phyloP scores from a whole-genome alignment of 345 rosid genomes.

The Populus ilicifolia region DNA sequence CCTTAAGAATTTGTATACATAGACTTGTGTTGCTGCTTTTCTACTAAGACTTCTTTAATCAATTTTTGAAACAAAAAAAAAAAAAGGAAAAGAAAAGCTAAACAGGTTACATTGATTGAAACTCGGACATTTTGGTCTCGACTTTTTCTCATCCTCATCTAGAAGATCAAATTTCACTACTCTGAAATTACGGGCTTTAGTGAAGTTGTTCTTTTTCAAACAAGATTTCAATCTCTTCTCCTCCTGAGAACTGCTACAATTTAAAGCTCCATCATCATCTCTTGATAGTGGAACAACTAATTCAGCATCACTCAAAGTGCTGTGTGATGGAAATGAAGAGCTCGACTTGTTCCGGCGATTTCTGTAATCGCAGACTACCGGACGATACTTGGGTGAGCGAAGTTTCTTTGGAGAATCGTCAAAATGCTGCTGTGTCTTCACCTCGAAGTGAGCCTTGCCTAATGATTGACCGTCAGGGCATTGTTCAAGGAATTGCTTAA shows the following conservation, averaged over 20 bases:
- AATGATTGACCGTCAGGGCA: not conserved
- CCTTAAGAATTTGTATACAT: too few species aligned
- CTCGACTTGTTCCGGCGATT: not conserved
- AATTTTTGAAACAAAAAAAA: too few species aligned
- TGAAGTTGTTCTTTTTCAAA: conserved; percentile 23
- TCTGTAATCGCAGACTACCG: not conserved
- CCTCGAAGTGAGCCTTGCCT: not conserved
- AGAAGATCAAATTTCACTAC: conserved; percentile 30
- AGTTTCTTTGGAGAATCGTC: not conserved
- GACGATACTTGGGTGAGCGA: not conserved
- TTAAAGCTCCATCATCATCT: not conserved
- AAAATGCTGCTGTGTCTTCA: not conserved
- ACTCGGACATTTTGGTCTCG: too few species aligned
- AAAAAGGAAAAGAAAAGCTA: too few species aligned
- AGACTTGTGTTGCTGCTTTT: too few species aligned
- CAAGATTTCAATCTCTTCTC: conserved; percentile 28
- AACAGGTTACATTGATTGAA: too few species aligned
- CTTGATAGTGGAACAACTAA: not conserved
- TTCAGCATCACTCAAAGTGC: not conserved
- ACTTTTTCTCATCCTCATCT: not conserved
- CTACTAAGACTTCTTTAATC: too few species aligned
- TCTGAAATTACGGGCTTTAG: conserved; percentile 13
- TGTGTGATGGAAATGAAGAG: not conserved
- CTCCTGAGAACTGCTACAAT: not conserved
- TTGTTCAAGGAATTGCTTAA: not conserved